Conservation (phyloP, 2,329 filamentous ascomycete genomes). For the Epichloe brachyelytri region DNA sequence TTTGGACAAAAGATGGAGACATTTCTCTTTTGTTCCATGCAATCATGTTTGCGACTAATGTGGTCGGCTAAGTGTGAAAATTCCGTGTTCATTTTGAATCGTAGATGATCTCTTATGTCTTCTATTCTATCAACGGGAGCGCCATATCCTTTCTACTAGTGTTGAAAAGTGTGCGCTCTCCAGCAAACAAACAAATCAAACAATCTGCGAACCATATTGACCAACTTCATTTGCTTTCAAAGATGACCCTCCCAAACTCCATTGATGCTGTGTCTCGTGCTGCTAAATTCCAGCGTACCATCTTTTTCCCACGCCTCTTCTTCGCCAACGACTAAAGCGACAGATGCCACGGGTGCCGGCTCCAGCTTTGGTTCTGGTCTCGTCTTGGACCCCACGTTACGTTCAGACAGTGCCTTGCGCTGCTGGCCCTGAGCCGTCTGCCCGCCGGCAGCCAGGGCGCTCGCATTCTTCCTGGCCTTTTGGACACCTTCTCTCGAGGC, state of each 20-base stretch:
- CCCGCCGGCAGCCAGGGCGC: slow-evolving; percentile 35
- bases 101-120: background rate
- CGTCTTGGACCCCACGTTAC: slow-evolving; percentile 12
- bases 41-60: background rate
- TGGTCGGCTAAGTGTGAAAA: background rate
- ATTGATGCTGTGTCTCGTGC: slow-evolving; percentile 7
- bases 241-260: slow-evolving; percentile 1
- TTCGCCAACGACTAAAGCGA: slow-evolving; percentile 1
- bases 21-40: background rate
- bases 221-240: background rate
- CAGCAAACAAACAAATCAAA: background rate
- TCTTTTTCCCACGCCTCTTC: background rate
- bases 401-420: slow-evolving; percentile 23
- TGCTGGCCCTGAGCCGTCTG: slow-evolving; percentile 24
- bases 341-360: slow-evolving; percentile 12
- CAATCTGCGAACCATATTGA: background rate
- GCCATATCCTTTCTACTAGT: background rate
- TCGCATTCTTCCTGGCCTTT: slow-evolving; percentile 21
- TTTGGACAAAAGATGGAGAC: background rate
- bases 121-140: background rate
- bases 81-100: background rate
- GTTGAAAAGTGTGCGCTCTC: background rate
- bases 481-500: slow-evolving; percentile 23
- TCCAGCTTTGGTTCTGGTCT: slow-evolving; percentile 11
- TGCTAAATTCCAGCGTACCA: background rate